Evolutionary conservation across 2,329 filamentous ascomycete species (phyloP).

Genomic region (Coniochaeta hoffmannii): DNA sequence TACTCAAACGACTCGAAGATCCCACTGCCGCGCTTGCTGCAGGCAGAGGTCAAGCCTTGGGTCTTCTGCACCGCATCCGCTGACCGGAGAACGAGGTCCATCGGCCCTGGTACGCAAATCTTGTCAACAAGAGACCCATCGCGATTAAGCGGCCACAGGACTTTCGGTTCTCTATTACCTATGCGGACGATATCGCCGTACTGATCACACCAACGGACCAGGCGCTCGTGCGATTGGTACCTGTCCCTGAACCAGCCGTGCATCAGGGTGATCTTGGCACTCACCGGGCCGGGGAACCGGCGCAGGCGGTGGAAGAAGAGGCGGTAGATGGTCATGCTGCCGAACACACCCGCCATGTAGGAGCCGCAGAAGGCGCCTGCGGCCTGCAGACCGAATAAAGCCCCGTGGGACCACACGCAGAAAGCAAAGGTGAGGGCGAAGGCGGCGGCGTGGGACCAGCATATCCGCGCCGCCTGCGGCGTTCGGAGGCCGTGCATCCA

Average conservation of each 20-base stretch:
- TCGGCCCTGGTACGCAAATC: background rate
- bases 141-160: too few species aligned
- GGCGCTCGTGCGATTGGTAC: background rate
- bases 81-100: background rate
- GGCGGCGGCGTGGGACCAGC: background rate
- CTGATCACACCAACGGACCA: conserved; percentile 7
- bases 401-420: background rate
- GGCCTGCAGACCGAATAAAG: background rate
- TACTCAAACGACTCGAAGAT: background rate
- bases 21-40: background rate
- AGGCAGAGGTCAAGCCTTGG: background rate
- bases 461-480: background rate
- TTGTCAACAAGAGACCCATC: background rate
- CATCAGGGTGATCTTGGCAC: conserved; percentile 3
- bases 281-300: background rate
- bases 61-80: background rate
- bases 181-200: background rate
- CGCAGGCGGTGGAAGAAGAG: conserved; percentile 1
- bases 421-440: background rate
- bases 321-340: conserved; percentile 9
- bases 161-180: too few species aligned
- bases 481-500: background rate
- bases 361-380: background rate
- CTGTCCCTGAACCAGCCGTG: conserved; percentile 5
- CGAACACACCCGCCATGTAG: background rate